These are phyloP conservation scores for Rhodomyrtus tomentosa DNA, from an alignment of 345 rosid genomes.

Conservation along the genomic window DNA sequence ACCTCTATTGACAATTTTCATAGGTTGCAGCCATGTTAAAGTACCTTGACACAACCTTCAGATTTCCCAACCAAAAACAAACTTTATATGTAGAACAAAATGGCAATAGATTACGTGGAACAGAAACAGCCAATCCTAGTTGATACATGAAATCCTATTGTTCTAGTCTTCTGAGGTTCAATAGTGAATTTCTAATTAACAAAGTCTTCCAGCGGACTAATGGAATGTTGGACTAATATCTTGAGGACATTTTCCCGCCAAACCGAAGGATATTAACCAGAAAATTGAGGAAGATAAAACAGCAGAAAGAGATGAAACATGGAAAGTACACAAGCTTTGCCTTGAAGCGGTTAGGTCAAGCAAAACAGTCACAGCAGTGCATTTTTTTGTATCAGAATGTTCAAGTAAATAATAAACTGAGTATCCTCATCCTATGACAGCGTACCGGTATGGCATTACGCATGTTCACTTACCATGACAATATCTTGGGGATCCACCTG, in stretches of 20 bases:
- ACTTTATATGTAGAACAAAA: not conserved
- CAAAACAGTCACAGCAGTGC: not conserved
- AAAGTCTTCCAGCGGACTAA: not conserved
- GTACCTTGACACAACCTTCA: not conserved
- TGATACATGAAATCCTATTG: not conserved
- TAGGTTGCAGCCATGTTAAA: not conserved
- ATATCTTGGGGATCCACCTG: constrained; percentile 99
- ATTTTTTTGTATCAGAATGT: not conserved
- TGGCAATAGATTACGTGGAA: not conserved
- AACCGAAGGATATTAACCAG: not conserved
- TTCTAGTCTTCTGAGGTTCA: not conserved
- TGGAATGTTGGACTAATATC: not conserved
- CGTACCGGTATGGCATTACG: not conserved
- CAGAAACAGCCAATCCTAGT: not conserved
- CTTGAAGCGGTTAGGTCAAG: not conserved
- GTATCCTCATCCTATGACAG: not conserved
- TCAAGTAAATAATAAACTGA: not conserved
- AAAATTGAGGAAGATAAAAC: not conserved
- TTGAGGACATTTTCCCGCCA: not conserved
- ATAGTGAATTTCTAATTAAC: not conserved
- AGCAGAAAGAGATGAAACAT: not conserved
- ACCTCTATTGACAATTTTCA: not conserved
- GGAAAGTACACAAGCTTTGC: not conserved
- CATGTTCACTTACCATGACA: constrained; percentile 58
- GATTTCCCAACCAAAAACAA: not conserved